phyloP scores from a whole-genome alignment of 2,329 filamentous ascomycete species.

The Talaromyces pinophilus region DNA sequence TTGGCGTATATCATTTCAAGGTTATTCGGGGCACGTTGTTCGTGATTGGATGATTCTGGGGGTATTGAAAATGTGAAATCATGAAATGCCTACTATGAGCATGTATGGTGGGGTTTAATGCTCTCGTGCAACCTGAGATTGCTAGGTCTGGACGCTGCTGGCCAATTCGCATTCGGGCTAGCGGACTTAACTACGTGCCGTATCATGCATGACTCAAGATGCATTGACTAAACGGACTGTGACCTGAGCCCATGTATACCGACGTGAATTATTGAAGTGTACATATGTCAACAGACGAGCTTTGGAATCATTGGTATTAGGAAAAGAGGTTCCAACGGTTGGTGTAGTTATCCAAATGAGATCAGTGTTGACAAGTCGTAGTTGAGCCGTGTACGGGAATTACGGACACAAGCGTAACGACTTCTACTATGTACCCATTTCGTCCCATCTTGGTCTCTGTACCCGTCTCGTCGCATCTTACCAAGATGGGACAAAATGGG shows the following conservation, averaged over 20 bases:
- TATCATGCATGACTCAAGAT: neutral
- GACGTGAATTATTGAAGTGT: too few species aligned
- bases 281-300: neutral
- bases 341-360: neutral
- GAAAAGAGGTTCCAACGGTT: neutral
- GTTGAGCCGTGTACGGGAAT: neutral
- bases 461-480: neutral
- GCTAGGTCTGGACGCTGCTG: neutral
- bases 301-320: neutral
- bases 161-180: neutral
- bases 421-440: too few species aligned
- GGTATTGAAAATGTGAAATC: neutral
- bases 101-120: neutral
- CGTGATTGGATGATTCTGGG: neutral
- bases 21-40: neutral
- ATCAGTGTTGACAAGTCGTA: neutral
- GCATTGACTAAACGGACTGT: neutral
- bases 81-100: neutral
- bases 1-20: slow-evolving; percentile 1
- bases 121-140: too few species aligned
- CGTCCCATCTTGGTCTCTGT: too few species aligned
- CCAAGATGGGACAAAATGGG: too few species aligned
- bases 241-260: too few species aligned
- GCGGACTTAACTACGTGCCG: neutral
- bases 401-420: neutral